Evolutionary conservation across 129 eudicot genomes (phyloP).

Genomic region (Silybum marianum): DNA sequence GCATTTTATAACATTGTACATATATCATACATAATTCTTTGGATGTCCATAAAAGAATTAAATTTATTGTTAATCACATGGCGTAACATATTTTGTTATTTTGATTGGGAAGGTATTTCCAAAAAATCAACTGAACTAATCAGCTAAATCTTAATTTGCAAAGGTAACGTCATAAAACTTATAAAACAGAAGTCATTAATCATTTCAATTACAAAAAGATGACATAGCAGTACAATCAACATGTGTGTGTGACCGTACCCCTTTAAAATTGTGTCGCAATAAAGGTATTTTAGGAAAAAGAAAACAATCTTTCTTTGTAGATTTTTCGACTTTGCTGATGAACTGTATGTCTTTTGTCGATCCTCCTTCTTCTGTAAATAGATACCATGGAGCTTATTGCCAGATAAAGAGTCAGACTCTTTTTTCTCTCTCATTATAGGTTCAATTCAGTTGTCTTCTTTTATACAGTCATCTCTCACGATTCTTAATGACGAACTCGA

Average conservation of each 20-base stretch:
- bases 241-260: background rate
- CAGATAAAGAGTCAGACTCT: conserved; percentile 1
- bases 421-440: conserved; percentile 15
- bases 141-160: background rate
- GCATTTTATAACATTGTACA: background rate
- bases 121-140: background rate
- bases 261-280: too few relatives aligned
- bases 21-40: too few relatives aligned
- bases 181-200: background rate
- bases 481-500: conserved; percentile 1
- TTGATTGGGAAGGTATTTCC: background rate
- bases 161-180: background rate
- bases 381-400: background rate
- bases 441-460: background rate
- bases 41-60: background rate
- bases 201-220: background rate
- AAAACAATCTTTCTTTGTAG: too few relatives aligned
- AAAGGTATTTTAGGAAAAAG: background rate
- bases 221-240: background rate
- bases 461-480: background rate
- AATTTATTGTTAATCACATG: background rate
- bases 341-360: background rate
- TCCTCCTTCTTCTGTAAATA: conserved; percentile 32
- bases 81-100: too few relatives aligned
- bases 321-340: background rate